These are phyloP conservation scores for Trametes coccinea DNA, from an alignment of 768 basidiomycete genomes.

Conservation along the genomic window DNA sequence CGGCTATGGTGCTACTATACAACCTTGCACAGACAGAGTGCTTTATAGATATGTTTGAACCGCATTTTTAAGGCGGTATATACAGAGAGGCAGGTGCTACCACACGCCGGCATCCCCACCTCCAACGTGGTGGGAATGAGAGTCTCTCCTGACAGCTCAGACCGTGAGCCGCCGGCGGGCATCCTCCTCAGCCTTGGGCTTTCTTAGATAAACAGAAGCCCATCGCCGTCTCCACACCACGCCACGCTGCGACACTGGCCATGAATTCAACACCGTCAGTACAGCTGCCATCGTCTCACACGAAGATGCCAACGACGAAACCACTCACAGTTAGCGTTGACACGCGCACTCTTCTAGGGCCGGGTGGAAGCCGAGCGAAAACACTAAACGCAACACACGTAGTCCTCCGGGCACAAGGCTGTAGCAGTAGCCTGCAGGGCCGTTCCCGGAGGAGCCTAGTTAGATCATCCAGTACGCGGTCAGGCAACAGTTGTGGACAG, in stretches of 20 bases:
- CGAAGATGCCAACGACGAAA: no score
- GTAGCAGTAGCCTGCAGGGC: not conserved
- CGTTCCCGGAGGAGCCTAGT: no score
- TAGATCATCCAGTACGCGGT: no score
- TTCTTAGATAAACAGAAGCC: not conserved
- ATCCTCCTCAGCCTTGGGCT: slow-evolving; percentile 4
- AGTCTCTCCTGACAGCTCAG: not conserved
- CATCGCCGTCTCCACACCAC: not conserved
- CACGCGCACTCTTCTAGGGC: not conserved
- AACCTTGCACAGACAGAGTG: not conserved
- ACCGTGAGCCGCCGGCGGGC: no score
- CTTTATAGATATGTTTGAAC: not conserved
- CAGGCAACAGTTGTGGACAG: no score
- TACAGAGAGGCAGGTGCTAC: not conserved
- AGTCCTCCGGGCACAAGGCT: not conserved
- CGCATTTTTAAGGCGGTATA: not conserved
- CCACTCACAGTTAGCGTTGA: not conserved
- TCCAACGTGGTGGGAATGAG: not conserved
- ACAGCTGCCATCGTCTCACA: no score
- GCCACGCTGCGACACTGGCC: not conserved
- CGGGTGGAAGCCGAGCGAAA: no score
- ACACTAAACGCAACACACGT: no score
- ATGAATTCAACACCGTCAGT: not conserved
- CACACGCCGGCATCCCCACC: not conserved
- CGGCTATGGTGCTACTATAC: no score